Evolutionary conservation across 129 eudicot species (phyloP), one percentile per base, ranked within the genome.

Genomic region (Helianthus tuberosus): DNA sequence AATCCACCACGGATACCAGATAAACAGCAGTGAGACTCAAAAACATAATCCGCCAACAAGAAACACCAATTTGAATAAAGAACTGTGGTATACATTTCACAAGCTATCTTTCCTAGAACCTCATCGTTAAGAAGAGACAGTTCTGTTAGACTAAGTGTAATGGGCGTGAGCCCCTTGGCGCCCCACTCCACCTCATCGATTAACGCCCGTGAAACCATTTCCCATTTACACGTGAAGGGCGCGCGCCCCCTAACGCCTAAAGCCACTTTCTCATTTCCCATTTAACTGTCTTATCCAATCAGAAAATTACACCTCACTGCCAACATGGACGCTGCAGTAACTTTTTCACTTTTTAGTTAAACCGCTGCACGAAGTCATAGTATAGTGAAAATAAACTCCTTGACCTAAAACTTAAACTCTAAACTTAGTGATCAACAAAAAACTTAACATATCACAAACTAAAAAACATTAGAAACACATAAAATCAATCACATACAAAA

Each of bases 341-440:
- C 36, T 32, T 32, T 32, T 32, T 32, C 36, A 32, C 36, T 32
- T 32, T 32, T 32, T 32, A 32, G 2, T 32, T 32, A 32, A 32
- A 32, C 36, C 36, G 0, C 36, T 32, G 3, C 36, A 32, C 4
- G 36, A 32, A 2, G 3, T 32, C 36, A 32, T 32, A 50, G 55
- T 2, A 50, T 12, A 15, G 14, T 47, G 58, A 67, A 67, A 47
- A 67, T 7, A 23, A 55, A 6, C 35, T 63, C 5, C 8, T 39
- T 38, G 14, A n/a, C 69, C 69, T 38, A 64, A 64, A 64, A 3
- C 13, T 36, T 15, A 54, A 75, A 66, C 65, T 67, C 59, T 14
- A 20, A 57, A 47, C 58, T 75, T 67, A 66, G 10, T 44, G 50
- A 66, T 43, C 68, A 66, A 11, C 39, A 41, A 47, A 12, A 38